Percentiles rank a stretch among this genome's conserved stretches.
Evolutionary conservation across 2,329 filamentous ascomycete species (phyloP).

Genomic region (Fusarium albidum): DNA sequence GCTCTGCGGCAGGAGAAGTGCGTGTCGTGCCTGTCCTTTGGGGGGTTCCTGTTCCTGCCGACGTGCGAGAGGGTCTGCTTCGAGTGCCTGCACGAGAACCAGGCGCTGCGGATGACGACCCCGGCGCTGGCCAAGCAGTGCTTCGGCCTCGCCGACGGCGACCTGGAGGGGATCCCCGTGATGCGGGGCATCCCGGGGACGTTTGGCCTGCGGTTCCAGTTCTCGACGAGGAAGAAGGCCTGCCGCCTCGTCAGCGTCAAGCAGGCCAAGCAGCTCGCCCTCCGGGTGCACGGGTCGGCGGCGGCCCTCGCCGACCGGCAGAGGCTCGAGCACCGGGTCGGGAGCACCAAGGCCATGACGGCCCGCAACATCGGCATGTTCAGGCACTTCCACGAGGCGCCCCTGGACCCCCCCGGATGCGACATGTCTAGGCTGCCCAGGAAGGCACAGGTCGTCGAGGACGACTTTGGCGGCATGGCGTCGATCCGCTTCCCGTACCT

Average conservation of each 20-base stretch:
- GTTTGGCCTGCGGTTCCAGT: constrained; percentile 32
- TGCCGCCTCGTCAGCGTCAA: constrained; percentile 41
- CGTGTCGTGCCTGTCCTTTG: constrained; percentile 41
- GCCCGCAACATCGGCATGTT: constrained; percentile 30
- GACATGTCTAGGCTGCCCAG: constrained; percentile 33
- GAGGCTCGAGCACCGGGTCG: constrained; percentile 18
- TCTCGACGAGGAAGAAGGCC: constrained; percentile 20
- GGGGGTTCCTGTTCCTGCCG: constrained; percentile 43
- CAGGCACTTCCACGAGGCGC: constrained; percentile 29
- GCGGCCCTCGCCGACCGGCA: constrained; percentile 19
- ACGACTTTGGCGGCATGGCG: constrained; percentile 38
- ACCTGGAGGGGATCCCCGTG: constrained; percentile 31
- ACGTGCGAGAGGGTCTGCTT: constrained; percentile 44
- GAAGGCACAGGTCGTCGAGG: constrained; percentile 27
- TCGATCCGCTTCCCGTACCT: constrained; percentile 39
- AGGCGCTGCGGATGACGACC: constrained; percentile 38
- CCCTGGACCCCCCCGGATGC: constrained; percentile 34
- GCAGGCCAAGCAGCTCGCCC: constrained; percentile 39
- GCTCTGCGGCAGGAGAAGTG: constrained; percentile 38
- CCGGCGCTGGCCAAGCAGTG: constrained; percentile 31
- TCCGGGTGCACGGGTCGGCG: constrained; percentile 38
- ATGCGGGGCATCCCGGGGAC: constrained; percentile 36
- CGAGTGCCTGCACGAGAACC: constrained; percentile 40
- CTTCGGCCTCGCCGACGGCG: constrained; percentile 33
- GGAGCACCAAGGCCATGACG: constrained; percentile 22